A percentile compares a stretch with the other conserved stretches of the same genome.
Evolutionary conservation across 1,284 basidiomycete genomes (phyloP).

Genomic region (Puccinia novopanici): DNA sequence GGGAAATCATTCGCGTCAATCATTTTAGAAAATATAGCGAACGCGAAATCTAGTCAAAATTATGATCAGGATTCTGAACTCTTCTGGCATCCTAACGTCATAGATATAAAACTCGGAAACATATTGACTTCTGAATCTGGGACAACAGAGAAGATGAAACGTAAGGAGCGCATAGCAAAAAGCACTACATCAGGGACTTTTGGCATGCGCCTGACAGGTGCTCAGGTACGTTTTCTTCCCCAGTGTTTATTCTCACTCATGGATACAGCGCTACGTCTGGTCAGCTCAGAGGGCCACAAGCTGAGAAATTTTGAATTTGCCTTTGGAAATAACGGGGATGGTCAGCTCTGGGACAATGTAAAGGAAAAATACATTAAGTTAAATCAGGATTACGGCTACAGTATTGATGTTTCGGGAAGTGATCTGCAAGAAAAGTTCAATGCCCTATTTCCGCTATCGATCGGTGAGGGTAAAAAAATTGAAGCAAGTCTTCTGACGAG

Average conservation of each 20-base stretch:
- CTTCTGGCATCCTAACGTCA: conserved; percentile 5
- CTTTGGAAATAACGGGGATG: not conserved
- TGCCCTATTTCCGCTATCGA: not conserved
- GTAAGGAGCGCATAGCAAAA: not conserved
- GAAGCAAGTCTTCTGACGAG: not conserved
- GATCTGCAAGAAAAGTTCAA: conserved; percentile 17
- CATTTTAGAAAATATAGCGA: not conserved
- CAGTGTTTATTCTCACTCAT: not conserved
- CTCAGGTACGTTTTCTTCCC: not conserved
- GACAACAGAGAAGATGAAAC: not conserved
- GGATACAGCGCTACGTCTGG: not conserved
- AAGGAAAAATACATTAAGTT: not conserved
- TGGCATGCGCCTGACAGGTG: not conserved
- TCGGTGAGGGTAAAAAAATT: not conserved
- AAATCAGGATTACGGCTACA: not conserved
- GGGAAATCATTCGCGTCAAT: not conserved
- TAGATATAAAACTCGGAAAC: conserved; percentile 6
- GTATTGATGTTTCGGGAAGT: not conserved
- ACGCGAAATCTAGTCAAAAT: not conserved
- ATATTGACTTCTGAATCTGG: not conserved
- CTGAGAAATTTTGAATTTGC: not conserved
- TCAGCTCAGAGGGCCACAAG: not conserved
- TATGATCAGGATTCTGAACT: not conserved
- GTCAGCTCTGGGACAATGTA: not conserved
- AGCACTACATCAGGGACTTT: conserved; percentile 7